A percentile compares a stretch with the other conserved stretches of the same genome.
Evolutionary conservation across 495 filamentous ascomycete genomes (phyloP).

Genomic region (Baudoinia panamericana): DNA sequence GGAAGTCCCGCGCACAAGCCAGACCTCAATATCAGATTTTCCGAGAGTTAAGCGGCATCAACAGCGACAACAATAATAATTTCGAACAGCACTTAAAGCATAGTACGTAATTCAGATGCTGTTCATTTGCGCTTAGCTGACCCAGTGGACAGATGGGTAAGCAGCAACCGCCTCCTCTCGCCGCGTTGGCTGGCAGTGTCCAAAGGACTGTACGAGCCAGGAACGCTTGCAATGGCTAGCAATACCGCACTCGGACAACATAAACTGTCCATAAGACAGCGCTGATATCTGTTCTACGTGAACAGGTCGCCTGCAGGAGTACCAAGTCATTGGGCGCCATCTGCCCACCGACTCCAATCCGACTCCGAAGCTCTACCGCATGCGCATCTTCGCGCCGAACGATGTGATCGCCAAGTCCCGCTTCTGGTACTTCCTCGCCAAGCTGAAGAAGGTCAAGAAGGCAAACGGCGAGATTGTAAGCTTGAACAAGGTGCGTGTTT

Average conservation of each 20-base stretch:
- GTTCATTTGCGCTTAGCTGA: too few relatives aligned
- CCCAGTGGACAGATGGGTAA: slow-evolving; percentile 47
- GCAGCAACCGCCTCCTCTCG: slow-evolving; percentile 22
- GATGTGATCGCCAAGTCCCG: slow-evolving; percentile 94
- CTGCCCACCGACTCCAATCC: slow-evolving; percentile 91
- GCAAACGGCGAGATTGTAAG: slow-evolving; percentile 96
- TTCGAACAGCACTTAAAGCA: too few relatives aligned
- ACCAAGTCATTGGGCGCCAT: slow-evolving; percentile 99
- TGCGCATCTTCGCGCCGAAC: slow-evolving; percentile 99
- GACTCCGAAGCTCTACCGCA: slow-evolving; percentile 95
- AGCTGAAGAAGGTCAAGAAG: slow-evolving; percentile 99
- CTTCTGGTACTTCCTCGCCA: slow-evolving; percentile 99
- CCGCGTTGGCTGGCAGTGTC: not conserved
- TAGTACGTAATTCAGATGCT: too few relatives aligned
- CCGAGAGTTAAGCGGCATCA: too few relatives aligned
- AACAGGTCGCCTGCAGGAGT: slow-evolving; percentile 94
- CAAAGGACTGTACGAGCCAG: slow-evolving; percentile 6
- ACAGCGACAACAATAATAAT: too few relatives aligned
- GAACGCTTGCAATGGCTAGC: slow-evolving; percentile 1
- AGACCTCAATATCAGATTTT: too few relatives aligned
- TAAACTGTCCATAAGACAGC: slow-evolving; percentile 15
- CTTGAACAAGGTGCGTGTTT: slow-evolving; percentile 73
- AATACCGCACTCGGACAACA: slow-evolving; percentile 2
- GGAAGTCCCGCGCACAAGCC: too few relatives aligned
- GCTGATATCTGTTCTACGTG: slow-evolving; percentile 24